These are phyloP conservation scores for Cyberlindnera sargentensis DNA, from an alignment of 805 yeast species.

Conservation along the genomic window DNA sequence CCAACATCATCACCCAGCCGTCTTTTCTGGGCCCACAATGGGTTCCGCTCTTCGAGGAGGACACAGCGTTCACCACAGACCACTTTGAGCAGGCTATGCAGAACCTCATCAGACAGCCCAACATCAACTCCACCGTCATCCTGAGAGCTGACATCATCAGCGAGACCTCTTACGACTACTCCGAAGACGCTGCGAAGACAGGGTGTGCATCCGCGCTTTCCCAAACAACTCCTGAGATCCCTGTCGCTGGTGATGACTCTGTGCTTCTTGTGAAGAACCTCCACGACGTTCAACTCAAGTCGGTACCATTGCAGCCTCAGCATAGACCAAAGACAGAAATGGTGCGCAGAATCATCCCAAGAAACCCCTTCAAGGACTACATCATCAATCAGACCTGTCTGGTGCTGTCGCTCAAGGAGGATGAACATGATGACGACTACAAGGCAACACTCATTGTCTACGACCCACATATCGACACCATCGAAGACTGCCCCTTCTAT, in stretches of 20 bases:
- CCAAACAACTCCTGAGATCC: slow-evolving; percentile 27
- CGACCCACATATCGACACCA: slow-evolving; percentile 60
- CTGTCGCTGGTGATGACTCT: slow-evolving; percentile 17
- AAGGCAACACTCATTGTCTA: slow-evolving; percentile 57
- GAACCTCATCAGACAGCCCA: slow-evolving; percentile 74
- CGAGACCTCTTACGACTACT: slow-evolving; percentile 38
- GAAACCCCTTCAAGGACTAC: slow-evolving; percentile 82
- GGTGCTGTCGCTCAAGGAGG: slow-evolving; percentile 30
- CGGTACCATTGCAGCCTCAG: slow-evolving; percentile 20
- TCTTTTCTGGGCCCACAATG: slow-evolving; percentile 54
- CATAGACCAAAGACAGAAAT: slow-evolving; percentile 40
- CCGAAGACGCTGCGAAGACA: slow-evolving; percentile 19
- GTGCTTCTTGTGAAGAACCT: slow-evolving; percentile 26
- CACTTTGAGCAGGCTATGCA: slow-evolving; percentile 75
- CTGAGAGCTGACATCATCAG: slow-evolving; percentile 77
- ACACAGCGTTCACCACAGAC: slow-evolving; percentile 39
- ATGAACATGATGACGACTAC: slow-evolving; percentile 15
- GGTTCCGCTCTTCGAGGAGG: slow-evolving; percentile 49
- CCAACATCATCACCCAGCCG: slow-evolving; percentile 30
- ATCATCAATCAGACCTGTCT: slow-evolving; percentile 82
- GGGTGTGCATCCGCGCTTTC: slow-evolving; percentile 19
- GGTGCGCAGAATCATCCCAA: slow-evolving; percentile 83
- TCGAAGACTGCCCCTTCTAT: slow-evolving; percentile 73
- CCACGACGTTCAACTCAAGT: slow-evolving; percentile 35
- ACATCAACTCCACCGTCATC: slow-evolving; percentile 86